Percentiles rank a stretch among this genome's conserved stretches.
Evolutionary conservation across 208 protist genomes (phyloP).

Genomic region (Leptomonas pyrrhocoris): DNA sequence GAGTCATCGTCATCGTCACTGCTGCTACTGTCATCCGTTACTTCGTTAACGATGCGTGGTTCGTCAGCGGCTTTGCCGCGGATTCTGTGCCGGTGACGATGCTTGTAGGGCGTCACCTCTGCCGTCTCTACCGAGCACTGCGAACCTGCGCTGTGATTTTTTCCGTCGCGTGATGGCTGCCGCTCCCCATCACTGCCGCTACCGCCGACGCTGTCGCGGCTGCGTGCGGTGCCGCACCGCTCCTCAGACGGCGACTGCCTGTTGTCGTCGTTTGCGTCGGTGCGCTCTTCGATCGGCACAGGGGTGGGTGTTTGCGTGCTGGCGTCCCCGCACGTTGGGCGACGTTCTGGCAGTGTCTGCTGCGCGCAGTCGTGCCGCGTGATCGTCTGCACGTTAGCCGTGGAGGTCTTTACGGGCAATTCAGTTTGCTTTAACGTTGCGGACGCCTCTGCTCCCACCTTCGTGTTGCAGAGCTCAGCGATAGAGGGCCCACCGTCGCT

Average conservation of each 20-base stretch:
- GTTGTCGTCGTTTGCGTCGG: not conserved
- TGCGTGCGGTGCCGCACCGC: not conserved
- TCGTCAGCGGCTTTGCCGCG: not conserved
- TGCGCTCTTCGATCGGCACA: not conserved
- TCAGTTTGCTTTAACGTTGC: no score
- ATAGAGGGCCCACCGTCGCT: not conserved
- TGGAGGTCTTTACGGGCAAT: no score
- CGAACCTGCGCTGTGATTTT: not conserved
- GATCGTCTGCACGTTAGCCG: not conserved
- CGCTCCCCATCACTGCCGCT: not conserved
- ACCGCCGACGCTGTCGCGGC: not conserved
- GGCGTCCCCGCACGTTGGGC: not conserved
- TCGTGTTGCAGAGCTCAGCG: not conserved
- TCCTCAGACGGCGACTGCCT: not conserved
- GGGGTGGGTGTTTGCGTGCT: not conserved
- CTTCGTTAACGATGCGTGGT: not conserved
- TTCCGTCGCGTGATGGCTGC: no score
- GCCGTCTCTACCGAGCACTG: slow-evolving; percentile 8
- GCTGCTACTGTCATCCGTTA: not conserved
- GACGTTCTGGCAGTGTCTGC: not conserved
- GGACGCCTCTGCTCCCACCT: no score
- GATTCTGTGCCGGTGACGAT: not conserved
- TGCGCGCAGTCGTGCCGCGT: not conserved
- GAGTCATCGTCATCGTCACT: not conserved
- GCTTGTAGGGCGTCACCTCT: slow-evolving; percentile 14